Base-by-base conservation (phyloP, 108 stramenopile genomes). In the Pelagomonas calceolata region DNA sequence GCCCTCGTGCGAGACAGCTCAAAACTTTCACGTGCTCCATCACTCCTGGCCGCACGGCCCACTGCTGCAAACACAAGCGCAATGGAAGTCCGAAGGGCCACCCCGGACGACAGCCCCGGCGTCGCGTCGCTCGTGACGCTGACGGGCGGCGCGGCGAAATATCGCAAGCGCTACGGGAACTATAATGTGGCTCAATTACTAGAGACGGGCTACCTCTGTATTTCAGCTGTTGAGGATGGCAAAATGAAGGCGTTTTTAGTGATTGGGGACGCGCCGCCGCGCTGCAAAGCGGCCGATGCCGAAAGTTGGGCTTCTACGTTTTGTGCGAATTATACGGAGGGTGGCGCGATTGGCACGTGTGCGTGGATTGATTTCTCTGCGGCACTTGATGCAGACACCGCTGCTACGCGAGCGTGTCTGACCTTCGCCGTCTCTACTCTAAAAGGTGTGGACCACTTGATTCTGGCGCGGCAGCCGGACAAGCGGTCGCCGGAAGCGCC, bases 281-380 rank as follows among this genome's bases (percentile, higher is more conserved):
- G 35, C 30, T 29, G 30, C 63, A 33, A 18, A 9, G 0, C 63
- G 12, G 35, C 64, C 70, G 70, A 32, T 0, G 64, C 63, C 64
- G 64, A 71, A 34, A 14, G 29, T 34, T 71, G 63, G 64, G n/a
- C 65, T 7, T 34, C 4, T 26, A 16, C 16, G 32, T 36, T 71
- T 26, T 9, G 34, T 12, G 70, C 33, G 34, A 35, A 34, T 7
- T 45, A 45, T 31, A 4, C 4, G 0, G 69, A 21, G 30, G 21
- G 9, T 0, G 69, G 36, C 30, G 39, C 71, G 17, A 51, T 70
- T 35, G 75, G 78, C 30, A 79, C 79, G 71, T 73, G 78, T 5
- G 66, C 79, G 21, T 81, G 78, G 78, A 37, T 77, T 21, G 80
- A 81, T 51, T 79, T 81, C 26, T 37, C 65, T 26, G 78, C 73